Evolutionary conservation across 192 early-diverging fungal genomes (phyloP), one percentile per base, ranked within the genome.

Genomic region (Rhizophagus prolifer): DNA sequence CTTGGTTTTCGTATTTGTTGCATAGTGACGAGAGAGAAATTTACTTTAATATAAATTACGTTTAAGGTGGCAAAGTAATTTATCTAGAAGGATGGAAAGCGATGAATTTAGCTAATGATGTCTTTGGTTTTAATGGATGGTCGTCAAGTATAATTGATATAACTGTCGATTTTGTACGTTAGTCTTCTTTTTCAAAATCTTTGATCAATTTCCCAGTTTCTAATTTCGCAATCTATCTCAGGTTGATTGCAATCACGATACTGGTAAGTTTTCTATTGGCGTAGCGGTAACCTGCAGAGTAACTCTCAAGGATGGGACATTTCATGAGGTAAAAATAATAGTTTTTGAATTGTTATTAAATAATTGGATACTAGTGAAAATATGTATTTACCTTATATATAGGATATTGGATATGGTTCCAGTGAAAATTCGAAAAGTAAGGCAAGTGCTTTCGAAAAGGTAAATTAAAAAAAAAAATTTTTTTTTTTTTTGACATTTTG

Each of bases 61-160:
- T 26, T 23, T 10, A 28, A 38, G 38, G 86, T 79, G 78, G 79
- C 0, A 90, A 89, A 28, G 82, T 96, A 16, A 85, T 84, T n/a
- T 95, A 95, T 70, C 75, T 96, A 47, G 94, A 95, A 79, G 95
- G 94, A 9, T 91, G 90, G 90, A 91, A 89, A 36, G 89, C 88
- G 47, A 93, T 95, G 59, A 91, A 90, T 76, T 81, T 98, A 41
- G 97, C 97, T 63, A 96, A 99, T 78, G 91, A 95, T 34, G 77
- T 97, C 8, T 98, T 99, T 87, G 97, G 96, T 4, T 98, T 97
- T 81, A 88, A 97, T 78, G 96, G 96, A 12, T 99, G 97, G 97
- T 87, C 87, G 50, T 88, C 89, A 30, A 83, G 82, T 28, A 90
- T 99, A 74, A 82, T 88, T n/a, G 86, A 88, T 64, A 86, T 91